Base-by-base conservation (phyloP, 768 basidiomycete species). In the Lactarius pseudohatsudake region DNA sequence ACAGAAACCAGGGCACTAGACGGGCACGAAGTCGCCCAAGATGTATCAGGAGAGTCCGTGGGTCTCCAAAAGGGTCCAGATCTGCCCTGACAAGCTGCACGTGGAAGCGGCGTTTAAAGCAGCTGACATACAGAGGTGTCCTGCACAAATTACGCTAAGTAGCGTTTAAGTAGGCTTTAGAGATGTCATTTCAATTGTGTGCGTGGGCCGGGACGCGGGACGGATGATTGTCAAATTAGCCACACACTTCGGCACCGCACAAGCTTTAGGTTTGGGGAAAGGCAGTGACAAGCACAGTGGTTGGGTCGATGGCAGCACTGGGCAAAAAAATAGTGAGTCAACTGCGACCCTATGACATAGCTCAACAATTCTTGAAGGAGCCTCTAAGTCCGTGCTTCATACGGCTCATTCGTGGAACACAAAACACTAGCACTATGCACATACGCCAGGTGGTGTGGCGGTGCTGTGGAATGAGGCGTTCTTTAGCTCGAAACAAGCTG, bases 81-180 rank as follows among this genome's bases (percentile, higher is more conserved):
- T 13, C 13, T 53, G 50, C 13, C 26, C 13, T 26, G 50, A 53
- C 50, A 53, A 26, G 2, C 15, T 26, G 13, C 50, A 53, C 50
- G 50, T 53, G 50, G 13, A 15, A 53, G 50, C 50, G 50, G 50
- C 22, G 22, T 22, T 50, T 13, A 50, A 26, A 50, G 9, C 22
- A 53, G 26, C 26, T 53, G 50, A 53, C 50, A 5, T 16, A 13
- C 26, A 26, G 50, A 28, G 26, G 11, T 1, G 5, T 18, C 2
- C 15, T 53, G 50, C n/a, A 11, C 15, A 53, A 26, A 26, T 53
- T 53, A 53, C 50, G 50, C 22, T 15, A 26, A 53, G 50, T 53
- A 53, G 50, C 50, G 26, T 53, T 53, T 26, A 53, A 53, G 50
- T 53, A 53, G 50, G 50, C 50, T 53, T 53, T 53, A 53, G 22